Evolutionary conservation across 2,329 filamentous ascomycete genomes (phyloP).

Genomic region (Helotiales sp.): DNA sequence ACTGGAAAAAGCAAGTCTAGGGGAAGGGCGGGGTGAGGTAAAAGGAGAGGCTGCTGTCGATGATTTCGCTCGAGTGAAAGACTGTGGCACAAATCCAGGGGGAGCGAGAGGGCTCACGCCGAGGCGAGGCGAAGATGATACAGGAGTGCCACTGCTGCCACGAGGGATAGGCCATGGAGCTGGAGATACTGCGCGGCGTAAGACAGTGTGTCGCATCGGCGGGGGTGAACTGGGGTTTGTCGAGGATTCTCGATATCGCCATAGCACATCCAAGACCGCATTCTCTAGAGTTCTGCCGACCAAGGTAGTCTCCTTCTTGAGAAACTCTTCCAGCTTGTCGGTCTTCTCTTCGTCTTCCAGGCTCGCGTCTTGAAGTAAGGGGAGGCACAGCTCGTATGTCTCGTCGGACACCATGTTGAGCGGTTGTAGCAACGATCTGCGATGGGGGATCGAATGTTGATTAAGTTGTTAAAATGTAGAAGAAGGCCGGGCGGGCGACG

Average conservation of each 20-base stretch:
- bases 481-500: conserved; percentile 19
- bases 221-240: conserved; percentile 75
- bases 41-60: conserved; percentile 86
- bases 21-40: conserved; percentile 90
- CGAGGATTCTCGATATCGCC: conserved; percentile 76
- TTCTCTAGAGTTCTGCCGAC: conserved; percentile 83
- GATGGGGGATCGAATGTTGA: conserved; percentile 1
- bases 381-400: conserved; percentile 88
- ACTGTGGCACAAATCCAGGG: conserved; percentile 80
- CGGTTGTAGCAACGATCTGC: conserved; percentile 5
- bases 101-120: conserved; percentile 83
- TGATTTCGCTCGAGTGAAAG: conserved; percentile 77
- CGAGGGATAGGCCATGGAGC: conserved; percentile 86
- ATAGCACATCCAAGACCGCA: conserved; percentile 86
- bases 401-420: conserved; percentile 84
- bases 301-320: conserved; percentile 78
- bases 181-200: conserved; percentile 87
- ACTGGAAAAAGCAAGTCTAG: conserved; percentile 85
- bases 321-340: conserved; percentile 84
- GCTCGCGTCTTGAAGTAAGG: conserved; percentile 79
- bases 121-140: conserved; percentile 81
- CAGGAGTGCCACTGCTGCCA: conserved; percentile 73
- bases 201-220: conserved; percentile 84
- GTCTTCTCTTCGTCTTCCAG: conserved; percentile 96
- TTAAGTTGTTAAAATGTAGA: conserved; percentile 12